Evolutionary conservation across 164 flowering plant genomes (phyloP), one percentile per base, ranked within the genome.

Genomic region (Aristolochia californica): DNA sequence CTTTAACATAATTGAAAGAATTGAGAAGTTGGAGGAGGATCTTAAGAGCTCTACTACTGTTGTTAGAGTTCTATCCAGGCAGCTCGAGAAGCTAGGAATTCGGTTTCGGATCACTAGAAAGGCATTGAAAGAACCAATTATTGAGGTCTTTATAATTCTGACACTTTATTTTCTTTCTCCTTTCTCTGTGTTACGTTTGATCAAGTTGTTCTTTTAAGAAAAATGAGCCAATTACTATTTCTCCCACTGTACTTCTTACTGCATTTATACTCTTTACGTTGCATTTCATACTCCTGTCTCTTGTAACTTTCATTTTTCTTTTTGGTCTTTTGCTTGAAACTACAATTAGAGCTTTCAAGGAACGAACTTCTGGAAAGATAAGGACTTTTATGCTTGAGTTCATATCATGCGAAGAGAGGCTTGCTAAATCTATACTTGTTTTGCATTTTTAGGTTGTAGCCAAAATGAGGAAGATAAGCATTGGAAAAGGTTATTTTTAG

Each of bases 1-100:
- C 62, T 74, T 72, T 25, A 77, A 79, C 77, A 68, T 93, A 53
- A 25, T 85, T 56, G 84, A 70, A 74, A 77, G 96, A 69, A 72
- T 87, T 64, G 91, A 85, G 81, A 93, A 80, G 59, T 25, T 93
- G 74, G 99, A 89, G 73, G 96, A 87, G 76, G 96, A 86, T 70
- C 28, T 85, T 65, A 66, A 70, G 69, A 82, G 82, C 62, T 72
- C 87, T 5, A 76, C 73, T 0, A 74, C 80, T 0, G 69, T 87
- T 10, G 59, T 85, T 50, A 64, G 83, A 77, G 84, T 72, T 45
- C 60, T 89, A 74, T 83, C 95, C 13, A 78, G 95, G 75, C 96
- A 87, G 82, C 83, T 89, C 59, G 99, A 89, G 86, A 89, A 93
- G 69, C 65, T 93, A 74, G 95, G 96, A 43, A 84, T 87, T 68